Evolutionary conservation across 495 filamentous ascomycete species (phyloP), one percentile per base, ranked within the genome.

Genomic region (Rhizodiscina lignyota): DNA sequence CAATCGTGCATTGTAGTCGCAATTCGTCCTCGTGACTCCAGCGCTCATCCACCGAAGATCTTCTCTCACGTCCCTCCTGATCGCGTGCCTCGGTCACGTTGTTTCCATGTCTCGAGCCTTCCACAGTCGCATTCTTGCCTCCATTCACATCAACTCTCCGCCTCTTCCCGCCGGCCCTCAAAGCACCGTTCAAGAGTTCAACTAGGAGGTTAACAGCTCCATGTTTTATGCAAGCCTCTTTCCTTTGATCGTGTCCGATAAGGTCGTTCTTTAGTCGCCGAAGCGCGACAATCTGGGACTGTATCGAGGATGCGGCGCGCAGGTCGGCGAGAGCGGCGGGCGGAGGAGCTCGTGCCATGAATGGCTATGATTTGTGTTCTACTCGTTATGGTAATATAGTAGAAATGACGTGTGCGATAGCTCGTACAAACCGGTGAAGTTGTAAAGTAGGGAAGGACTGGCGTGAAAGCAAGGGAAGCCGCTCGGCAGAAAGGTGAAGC

Each of bases 231-330:
- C 73, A 84, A 26, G 68, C 44, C 48, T 84, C 77, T 54, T 97
- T 97, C 49, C 74, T 72, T 50, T 89, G 76, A 18, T 80, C 71
- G 57, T 94, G 83, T 21, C 89, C 89, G 44, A 93, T 72, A 28
- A 89, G 61, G 38, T 91, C 79, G 55, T 94, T 85, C 63, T 92
- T 97, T 11, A 96, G 55, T 19, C 63, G 58, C 30, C 72, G 68
- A 28, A 97, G 66, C 32, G 71, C 67, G 27, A 60, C 60, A 20
- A 77, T 62, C 48, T 82, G 79, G 5, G 30, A 36, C n/a, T 37
- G 33, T 3, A 40, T 34, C 0, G 45, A 20, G 20, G 32, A 29
- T 4, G 48, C 40, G 28, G 36, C 43, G 13, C 31, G 34, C 13
- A 51, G 45, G 38, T 51, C 48, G 10, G 32, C 8, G 18, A 51